Evolutionary conservation across 2,329 filamentous ascomycete species (phyloP).

Genomic region (Emmonsiellopsis sp.): DNA sequence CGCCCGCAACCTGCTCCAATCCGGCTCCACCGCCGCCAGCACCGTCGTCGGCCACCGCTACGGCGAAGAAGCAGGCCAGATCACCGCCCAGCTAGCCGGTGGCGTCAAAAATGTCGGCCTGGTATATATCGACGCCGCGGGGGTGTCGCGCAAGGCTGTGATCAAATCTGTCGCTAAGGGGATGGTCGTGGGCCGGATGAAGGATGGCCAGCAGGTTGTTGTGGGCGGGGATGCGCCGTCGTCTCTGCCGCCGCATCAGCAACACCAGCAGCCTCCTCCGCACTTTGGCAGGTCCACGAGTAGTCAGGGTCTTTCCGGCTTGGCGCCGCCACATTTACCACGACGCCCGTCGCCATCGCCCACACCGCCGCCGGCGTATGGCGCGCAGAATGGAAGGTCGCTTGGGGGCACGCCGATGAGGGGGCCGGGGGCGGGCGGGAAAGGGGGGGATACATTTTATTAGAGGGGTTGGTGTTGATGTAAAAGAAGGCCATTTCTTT

Average conservation of each 20-base stretch:
- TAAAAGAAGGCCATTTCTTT: too few species aligned
- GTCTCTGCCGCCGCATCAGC: neutral
- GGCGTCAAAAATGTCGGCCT: slow-evolving; percentile 94
- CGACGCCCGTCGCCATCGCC: slow-evolving; percentile 25
- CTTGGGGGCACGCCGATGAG: slow-evolving; percentile 25
- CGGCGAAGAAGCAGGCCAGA: slow-evolving; percentile 71
- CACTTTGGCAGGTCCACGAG: slow-evolving; percentile 16
- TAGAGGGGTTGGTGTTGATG: neutral
- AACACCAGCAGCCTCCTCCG: slow-evolving; percentile 7
- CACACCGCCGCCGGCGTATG: slow-evolving; percentile 34
- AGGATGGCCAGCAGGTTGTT: slow-evolving; percentile 39
- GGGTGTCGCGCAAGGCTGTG: slow-evolving; percentile 79
- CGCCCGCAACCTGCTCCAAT: slow-evolving; percentile 65
- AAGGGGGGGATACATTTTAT: neutral
- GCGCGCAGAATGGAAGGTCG: slow-evolving; percentile 25
- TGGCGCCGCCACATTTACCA: slow-evolving; percentile 1
- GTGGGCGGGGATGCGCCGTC: slow-evolving; percentile 33
- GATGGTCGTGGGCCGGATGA: slow-evolving; percentile 55
- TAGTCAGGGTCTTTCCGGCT: neutral
- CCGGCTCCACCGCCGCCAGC: slow-evolving; percentile 67
- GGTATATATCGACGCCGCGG: slow-evolving; percentile 93
- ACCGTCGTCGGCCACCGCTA: slow-evolving; percentile 85
- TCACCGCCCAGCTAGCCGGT: slow-evolving; percentile 67
- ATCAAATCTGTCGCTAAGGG: slow-evolving; percentile 94
- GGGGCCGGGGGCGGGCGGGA: slow-evolving; percentile 21